These are phyloP conservation scores for Pseudoperonospora humuli DNA, from an alignment of 352 stramenopile species.

Conservation along the genomic window DNA sequence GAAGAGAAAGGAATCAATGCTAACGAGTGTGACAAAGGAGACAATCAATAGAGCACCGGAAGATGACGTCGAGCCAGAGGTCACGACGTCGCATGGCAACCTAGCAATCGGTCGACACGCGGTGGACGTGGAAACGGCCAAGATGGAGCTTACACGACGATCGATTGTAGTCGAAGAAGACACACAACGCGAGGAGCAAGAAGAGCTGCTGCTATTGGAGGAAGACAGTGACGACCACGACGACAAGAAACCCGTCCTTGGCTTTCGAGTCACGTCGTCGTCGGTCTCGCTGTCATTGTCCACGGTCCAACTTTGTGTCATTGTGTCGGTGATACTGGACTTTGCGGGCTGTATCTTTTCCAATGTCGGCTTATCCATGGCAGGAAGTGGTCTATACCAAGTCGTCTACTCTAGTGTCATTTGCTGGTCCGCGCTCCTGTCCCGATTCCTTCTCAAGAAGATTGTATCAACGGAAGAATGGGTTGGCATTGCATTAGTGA, in stretches of 20 bases:
- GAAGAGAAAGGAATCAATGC: neutral
- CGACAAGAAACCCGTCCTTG: slow-evolving; percentile 15
- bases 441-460: slow-evolving; percentile 70
- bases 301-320: slow-evolving; percentile 53
- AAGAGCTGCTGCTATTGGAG: slow-evolving; percentile 1
- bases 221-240: slow-evolving; percentile 9
- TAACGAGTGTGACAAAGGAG: neutral
- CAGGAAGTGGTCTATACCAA: slow-evolving; percentile 74
- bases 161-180: slow-evolving; percentile 16
- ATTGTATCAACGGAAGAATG: slow-evolving; percentile 63
- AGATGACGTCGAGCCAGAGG: slow-evolving; percentile 25
- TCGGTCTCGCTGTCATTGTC: slow-evolving; percentile 39
- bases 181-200: slow-evolving; percentile 13
- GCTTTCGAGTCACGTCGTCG: slow-evolving; percentile 14
- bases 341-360: slow-evolving; percentile 82
- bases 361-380: slow-evolving; percentile 76
- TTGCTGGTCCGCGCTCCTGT: slow-evolving; percentile 81
- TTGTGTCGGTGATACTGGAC: slow-evolving; percentile 66
- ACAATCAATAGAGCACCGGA: slow-evolving; percentile 7
- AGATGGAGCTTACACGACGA: slow-evolving; percentile 49
- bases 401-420: slow-evolving; percentile 83
- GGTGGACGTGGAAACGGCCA: slow-evolving; percentile 8
- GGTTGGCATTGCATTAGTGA: slow-evolving; percentile 76
- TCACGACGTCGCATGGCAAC: too few species aligned
- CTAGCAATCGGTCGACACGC: slow-evolving; percentile 4